phyloP scores from a whole-genome alignment of 2,329 filamentous ascomycete genomes.

The Cytospora piceae region DNA sequence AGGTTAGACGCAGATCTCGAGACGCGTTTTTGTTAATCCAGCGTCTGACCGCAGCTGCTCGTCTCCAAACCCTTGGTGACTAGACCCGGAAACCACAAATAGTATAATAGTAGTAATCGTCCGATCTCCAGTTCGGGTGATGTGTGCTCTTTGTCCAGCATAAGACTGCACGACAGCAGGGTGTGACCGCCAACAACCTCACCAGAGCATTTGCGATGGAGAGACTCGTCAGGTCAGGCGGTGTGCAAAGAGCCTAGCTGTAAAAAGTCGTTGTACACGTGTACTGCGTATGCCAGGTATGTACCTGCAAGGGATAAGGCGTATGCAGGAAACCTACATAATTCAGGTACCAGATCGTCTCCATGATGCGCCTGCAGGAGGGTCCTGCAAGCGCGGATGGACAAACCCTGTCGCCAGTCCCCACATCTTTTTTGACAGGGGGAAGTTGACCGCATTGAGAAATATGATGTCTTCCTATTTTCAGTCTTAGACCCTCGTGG shows the following conservation, averaged over 20 bases:
- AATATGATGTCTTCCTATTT: background rate
- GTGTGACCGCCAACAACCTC: too few relatives aligned
- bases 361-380: slow-evolving; percentile 16
- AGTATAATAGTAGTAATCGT: background rate
- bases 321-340: slow-evolving; percentile 5
- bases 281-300: background rate
- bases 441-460: background rate
- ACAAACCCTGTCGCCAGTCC: background rate
- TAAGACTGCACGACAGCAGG: too few relatives aligned
- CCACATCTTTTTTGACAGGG: background rate
- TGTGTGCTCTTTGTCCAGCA: background rate
- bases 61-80: background rate
- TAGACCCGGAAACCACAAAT: background rate
- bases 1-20: slow-evolving; percentile 10
- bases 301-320: slow-evolving; percentile 4
- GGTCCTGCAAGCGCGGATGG: background rate
- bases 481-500: background rate
- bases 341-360: slow-evolving; percentile 14
- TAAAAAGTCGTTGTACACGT: background rate
- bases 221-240: background rate
- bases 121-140: background rate
- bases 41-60: slow-evolving; percentile 12
- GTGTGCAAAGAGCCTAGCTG: slow-evolving; percentile 3
- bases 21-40: slow-evolving; percentile 7
- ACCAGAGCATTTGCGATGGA: too few relatives aligned